Percentiles rank a stretch among this genome's conserved stretches.
phyloP scores from a whole-genome alignment of 495 filamentous ascomycete species.

The Tuber indicum region DNA sequence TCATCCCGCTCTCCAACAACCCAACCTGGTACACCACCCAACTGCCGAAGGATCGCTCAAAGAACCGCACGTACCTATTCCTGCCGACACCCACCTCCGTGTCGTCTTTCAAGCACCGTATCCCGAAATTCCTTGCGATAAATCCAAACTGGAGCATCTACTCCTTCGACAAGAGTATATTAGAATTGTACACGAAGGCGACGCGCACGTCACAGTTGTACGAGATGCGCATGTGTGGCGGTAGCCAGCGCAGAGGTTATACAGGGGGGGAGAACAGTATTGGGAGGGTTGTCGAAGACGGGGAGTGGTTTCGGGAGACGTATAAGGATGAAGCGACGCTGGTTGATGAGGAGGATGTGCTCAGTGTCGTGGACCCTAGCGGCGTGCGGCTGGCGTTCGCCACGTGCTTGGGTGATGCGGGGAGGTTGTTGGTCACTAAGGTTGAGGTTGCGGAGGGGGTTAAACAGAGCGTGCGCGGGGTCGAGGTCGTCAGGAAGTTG shows the following conservation, averaged over 20 bases:
- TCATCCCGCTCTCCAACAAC: slow-evolving; percentile 28
- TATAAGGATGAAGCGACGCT: slow-evolving; percentile 21
- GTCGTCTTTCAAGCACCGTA: slow-evolving; percentile 8
- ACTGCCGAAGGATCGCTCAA: slow-evolving; percentile 9
- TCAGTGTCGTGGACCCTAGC: slow-evolving; percentile 19
- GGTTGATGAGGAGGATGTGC: slow-evolving; percentile 22
- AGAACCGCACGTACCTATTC: slow-evolving; percentile 31
- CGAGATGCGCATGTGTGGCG: slow-evolving; percentile 22
- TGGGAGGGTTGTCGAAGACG: slow-evolving; percentile 26
- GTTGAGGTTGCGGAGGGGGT: slow-evolving; percentile 14
- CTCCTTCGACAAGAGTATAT: slow-evolving; percentile 30
- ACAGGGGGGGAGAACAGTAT: background rate
- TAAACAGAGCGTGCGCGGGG: slow-evolving; percentile 17
- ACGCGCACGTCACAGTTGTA: slow-evolving; percentile 20
- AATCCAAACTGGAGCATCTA: slow-evolving; percentile 35
- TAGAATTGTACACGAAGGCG: slow-evolving; percentile 16
- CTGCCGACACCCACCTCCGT: slow-evolving; percentile 15
- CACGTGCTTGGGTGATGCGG: slow-evolving; percentile 22
- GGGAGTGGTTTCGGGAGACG: slow-evolving; percentile 25
- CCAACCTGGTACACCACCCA: slow-evolving; percentile 37
- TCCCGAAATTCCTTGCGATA: slow-evolving; percentile 29
- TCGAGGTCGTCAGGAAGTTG: slow-evolving; percentile 18
- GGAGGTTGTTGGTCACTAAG: slow-evolving; percentile 17
- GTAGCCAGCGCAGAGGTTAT: slow-evolving; percentile 1
- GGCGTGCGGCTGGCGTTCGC: slow-evolving; percentile 7